Conservation (phyloP, 352 stramenopile genomes). For the Pythium phragmitis region DNA sequence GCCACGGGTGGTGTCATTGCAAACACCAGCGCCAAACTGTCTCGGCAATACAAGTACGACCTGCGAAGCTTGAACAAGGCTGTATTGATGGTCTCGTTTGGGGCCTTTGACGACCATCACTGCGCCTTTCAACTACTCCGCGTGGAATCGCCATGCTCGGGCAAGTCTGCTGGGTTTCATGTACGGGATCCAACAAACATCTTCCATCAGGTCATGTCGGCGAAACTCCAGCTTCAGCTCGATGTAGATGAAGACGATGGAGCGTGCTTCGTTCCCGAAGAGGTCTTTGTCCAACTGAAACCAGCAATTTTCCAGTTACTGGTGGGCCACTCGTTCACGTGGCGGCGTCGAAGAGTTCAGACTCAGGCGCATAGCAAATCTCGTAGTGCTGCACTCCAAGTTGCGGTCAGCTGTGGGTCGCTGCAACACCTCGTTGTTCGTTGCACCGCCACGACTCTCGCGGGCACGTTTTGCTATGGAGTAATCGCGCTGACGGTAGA, state of each 20-base stretch:
- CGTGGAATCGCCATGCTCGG: not conserved
- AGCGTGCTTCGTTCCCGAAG: not conserved
- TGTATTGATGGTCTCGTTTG: constrained; percentile 29
- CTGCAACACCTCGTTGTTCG: constrained; percentile 7
- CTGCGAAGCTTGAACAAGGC: not conserved
- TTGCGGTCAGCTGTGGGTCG: constrained; percentile 15
- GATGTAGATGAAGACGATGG: not conserved
- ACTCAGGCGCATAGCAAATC: not conserved
- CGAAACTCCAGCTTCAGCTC: not conserved
- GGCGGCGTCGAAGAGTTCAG: constrained; percentile 1
- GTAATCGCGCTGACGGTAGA: not conserved
- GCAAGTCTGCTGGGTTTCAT: not conserved
- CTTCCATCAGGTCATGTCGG: not conserved
- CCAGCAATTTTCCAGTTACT: constrained; percentile 6
- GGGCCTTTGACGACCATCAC: constrained; percentile 24
- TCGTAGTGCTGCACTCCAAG: not conserved
- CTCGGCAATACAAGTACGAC: not conserved
- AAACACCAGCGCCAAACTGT: not conserved
- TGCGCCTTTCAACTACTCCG: constrained; percentile 28
- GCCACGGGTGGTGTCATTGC: not conserved
- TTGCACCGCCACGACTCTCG: not conserved
- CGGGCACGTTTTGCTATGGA: not conserved
- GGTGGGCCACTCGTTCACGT: not conserved
- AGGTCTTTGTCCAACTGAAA: not conserved
- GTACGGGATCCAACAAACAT: constrained; percentile 1